Conservation (phyloP, 495 filamentous ascomycete species). For the Niebla homalea region DNA sequence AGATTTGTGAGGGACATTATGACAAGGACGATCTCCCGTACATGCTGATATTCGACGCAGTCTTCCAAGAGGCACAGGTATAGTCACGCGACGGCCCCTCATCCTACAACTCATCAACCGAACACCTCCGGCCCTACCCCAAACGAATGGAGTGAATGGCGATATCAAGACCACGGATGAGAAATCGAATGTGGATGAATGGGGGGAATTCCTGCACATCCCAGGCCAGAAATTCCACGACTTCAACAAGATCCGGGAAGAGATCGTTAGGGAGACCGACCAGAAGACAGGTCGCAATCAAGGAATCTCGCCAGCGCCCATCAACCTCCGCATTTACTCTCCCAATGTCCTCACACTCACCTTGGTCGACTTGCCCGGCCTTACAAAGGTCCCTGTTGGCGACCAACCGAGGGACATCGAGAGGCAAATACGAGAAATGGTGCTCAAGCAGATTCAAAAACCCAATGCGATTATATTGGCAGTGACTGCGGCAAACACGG, state of each 20-base stretch:
- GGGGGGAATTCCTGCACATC: slow-evolving; percentile 98
- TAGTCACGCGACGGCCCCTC: slow-evolving; percentile 90
- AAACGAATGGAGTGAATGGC: slow-evolving; percentile 67
- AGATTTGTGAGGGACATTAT: slow-evolving; percentile 66
- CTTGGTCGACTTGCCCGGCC: slow-evolving; percentile 88
- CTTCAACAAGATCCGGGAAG: slow-evolving; percentile 98
- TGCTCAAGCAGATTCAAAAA: slow-evolving; percentile 96
- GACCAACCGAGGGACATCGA: slow-evolving; percentile 99
- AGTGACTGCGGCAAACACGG: slow-evolving; percentile 90
- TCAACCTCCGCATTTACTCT: slow-evolving; percentile 95
- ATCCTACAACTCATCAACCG: slow-evolving; percentile 97
- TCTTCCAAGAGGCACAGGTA: slow-evolving; percentile 93
- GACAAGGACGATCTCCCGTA: slow-evolving; percentile 11
- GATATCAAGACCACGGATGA: slow-evolving; percentile 61
- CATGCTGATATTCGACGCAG: slow-evolving; percentile 32
- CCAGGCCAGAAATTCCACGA: slow-evolving; percentile 97
- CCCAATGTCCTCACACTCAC: slow-evolving; percentile 97
- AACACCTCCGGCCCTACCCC: slow-evolving; percentile 33
- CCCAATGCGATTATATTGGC: slow-evolving; percentile 96
- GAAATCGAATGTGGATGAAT: slow-evolving; percentile 85
- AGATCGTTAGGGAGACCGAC: slow-evolving; percentile 95
- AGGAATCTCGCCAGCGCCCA: slow-evolving; percentile 91
- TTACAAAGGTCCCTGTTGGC: slow-evolving; percentile 96
- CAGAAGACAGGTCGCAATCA: slow-evolving; percentile 89
- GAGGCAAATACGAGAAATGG: slow-evolving; percentile 94